phyloP scores from a whole-genome alignment of 2,329 filamentous ascomycete species.

The Taxawa tesnikishii region DNA sequence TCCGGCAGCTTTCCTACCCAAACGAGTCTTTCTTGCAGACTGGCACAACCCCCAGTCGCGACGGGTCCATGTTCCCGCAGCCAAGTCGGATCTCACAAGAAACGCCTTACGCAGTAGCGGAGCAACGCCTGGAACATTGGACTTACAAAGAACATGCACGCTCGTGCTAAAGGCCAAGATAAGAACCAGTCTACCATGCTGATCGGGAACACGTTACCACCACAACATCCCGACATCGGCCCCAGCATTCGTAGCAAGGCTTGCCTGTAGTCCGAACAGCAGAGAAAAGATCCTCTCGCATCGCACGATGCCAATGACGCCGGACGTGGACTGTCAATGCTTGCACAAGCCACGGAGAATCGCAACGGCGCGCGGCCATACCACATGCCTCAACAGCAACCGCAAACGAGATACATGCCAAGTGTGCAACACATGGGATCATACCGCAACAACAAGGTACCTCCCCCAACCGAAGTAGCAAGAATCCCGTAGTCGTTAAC shows the following conservation, averaged over 20 bases:
- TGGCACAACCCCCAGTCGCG: slow-evolving; percentile 84
- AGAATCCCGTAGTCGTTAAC: slow-evolving; percentile 48
- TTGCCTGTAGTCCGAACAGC: slow-evolving; percentile 13
- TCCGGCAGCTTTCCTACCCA: slow-evolving; percentile 83
- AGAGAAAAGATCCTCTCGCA: slow-evolving; percentile 58
- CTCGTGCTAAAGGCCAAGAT: slow-evolving; percentile 46
- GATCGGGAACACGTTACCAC: slow-evolving; percentile 30
- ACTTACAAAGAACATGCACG: slow-evolving; percentile 90
- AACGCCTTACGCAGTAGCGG: slow-evolving; percentile 64
- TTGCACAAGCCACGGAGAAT: slow-evolving; percentile 59
- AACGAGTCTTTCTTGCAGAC: slow-evolving; percentile 92
- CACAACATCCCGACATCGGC: slow-evolving; percentile 25
- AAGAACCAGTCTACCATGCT: slow-evolving; percentile 22
- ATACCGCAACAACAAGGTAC: slow-evolving; percentile 21
- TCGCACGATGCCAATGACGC: slow-evolving; percentile 87
- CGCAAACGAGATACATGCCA: slow-evolving; percentile 22
- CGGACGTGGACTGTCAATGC: slow-evolving; percentile 83
- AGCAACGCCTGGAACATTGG: slow-evolving; percentile 78
- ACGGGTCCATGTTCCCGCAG: slow-evolving; percentile 93
- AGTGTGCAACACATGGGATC: slow-evolving; percentile 30
- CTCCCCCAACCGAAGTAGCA: slow-evolving; percentile 24
- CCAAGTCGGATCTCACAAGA: slow-evolving; percentile 79
- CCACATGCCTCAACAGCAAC: slow-evolving; percentile 28
- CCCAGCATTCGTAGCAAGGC: slow-evolving; percentile 12
- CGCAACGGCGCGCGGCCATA: slow-evolving; percentile 45